Base-by-base conservation (phyloP, 495 filamentous ascomycete species). In the Penicillium psychrofluorescens region DNA sequence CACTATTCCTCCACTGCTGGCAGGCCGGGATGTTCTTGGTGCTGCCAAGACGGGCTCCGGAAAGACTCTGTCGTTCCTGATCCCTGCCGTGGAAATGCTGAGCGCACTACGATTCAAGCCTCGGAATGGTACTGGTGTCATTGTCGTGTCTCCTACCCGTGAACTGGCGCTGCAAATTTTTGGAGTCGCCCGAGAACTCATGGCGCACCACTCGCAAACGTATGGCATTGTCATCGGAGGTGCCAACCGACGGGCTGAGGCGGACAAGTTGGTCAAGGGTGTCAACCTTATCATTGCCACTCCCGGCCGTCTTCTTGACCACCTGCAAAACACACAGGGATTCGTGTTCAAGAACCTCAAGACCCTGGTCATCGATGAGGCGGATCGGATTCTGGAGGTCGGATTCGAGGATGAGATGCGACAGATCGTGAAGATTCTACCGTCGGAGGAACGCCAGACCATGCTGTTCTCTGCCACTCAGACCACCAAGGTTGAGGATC, bases 391-490 rank as follows among this genome's bases (percentile, higher is more conserved):
- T 46, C 71, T 98, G 29, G 92, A 98, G 70, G 86, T 95, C 45
- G 92, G 92, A 48, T 98, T 98, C 72, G 92, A 98, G 58, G 94
- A 97, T 54, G 92, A 98, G 64, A 95, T 95, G 88, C 78, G 88
- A 40, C 88, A 95, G 62, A 95, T 98, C 54, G 79, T 97, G 61
- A 95, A 95, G 71, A 94, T 98, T 41, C 73, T 98, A 11, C 92
- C 92, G 22, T 81, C 80, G 46, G 84, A 90, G 31, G 85, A 91
- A 44, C 75, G 94, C 33, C 92, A 98, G 59, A 97, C 92, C 0
- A 90, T 94, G 82, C 80, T 98, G 9, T 98, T 98, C 74, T 95
- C 88, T 15, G 92, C 92, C 8, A 98, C 92, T 1, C 92, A 97
- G 59, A 98, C 94, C 2, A 97, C 94, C 38, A 97, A 97, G 63